These are phyloP conservation scores for Suhomyces anneliseae DNA, from an alignment of 1,139 yeast genomes.

Conservation along the genomic window DNA sequence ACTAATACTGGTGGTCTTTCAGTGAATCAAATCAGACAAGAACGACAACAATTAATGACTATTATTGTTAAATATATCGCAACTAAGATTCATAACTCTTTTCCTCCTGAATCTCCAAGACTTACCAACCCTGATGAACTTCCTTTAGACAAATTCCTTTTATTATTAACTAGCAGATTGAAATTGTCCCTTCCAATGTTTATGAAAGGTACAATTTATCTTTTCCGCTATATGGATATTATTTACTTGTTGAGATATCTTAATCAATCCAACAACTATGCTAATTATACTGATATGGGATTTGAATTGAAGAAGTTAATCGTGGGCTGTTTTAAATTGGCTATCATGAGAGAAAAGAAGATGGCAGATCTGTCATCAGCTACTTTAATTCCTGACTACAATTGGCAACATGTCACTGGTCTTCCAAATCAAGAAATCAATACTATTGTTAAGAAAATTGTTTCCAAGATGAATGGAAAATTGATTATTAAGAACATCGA, in stretches of 20 bases:
- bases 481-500: constrained; percentile 41
- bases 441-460: constrained; percentile 37
- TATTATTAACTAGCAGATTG: constrained; percentile 41
- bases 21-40: constrained; percentile 15
- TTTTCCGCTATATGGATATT: constrained; percentile 51
- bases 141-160: constrained; percentile 44
- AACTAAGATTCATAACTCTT: constrained; percentile 45
- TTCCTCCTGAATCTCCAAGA: constrained; percentile 41
- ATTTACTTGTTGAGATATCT: constrained; percentile 48
- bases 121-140: constrained; percentile 29
- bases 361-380: constrained; percentile 8
- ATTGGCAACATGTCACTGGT: constrained; percentile 42
- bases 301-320: constrained; percentile 45
- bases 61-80: constrained; percentile 47
- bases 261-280: constrained; percentile 48
- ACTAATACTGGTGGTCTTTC: constrained; percentile 4
- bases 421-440: constrained; percentile 40
- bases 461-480: constrained; percentile 46
- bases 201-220: constrained; percentile 44
- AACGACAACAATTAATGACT: constrained; percentile 41
- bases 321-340: constrained; percentile 46
- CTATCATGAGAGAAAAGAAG: constrained; percentile 34
- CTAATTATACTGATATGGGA: constrained; percentile 41
- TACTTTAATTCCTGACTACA: constrained; percentile 6
- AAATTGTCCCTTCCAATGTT: constrained; percentile 38